phyloP scores from a whole-genome alignment of 2,329 filamentous ascomycete genomes.

The Pseudomassariella vexata region DNA sequence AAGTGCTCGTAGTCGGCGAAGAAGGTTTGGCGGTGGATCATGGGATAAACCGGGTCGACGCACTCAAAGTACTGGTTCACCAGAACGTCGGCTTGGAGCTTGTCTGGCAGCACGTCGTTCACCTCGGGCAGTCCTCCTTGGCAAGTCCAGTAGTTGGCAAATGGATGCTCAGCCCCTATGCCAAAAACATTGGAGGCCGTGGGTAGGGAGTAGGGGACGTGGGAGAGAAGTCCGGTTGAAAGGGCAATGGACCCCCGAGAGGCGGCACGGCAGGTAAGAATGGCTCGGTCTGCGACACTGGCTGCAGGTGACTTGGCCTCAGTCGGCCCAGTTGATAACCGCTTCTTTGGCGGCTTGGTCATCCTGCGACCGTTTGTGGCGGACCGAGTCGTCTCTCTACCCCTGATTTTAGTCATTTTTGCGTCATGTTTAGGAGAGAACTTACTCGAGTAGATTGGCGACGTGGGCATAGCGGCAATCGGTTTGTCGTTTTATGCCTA shows the following conservation, averaged over 20 bases:
- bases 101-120: slow-evolving; percentile 68
- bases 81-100: slow-evolving; percentile 68
- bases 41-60: slow-evolving; percentile 76
- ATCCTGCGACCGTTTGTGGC: slow-evolving; percentile 81
- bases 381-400: slow-evolving; percentile 53
- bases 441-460: slow-evolving; percentile 71
- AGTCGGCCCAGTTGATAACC: slow-evolving; percentile 28
- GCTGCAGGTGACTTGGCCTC: slow-evolving; percentile 34
- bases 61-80: slow-evolving; percentile 59
- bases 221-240: slow-evolving; percentile 60
- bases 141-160: slow-evolving; percentile 81
- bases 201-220: slow-evolving; percentile 65
- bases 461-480: slow-evolving; percentile 71
- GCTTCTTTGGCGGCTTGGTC: slow-evolving; percentile 75
- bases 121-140: slow-evolving; percentile 70
- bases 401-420: too few species aligned
- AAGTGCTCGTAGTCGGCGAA: slow-evolving; percentile 75
- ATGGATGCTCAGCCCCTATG: slow-evolving; percentile 72
- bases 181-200: slow-evolving; percentile 74
- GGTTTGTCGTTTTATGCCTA: slow-evolving; percentile 70
- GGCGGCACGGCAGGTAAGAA: slow-evolving; percentile 36
- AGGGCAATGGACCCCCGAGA: slow-evolving; percentile 47
- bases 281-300: slow-evolving; percentile 50
- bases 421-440: slow-evolving; percentile 10
- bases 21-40: slow-evolving; percentile 70